phyloP scores from a whole-genome alignment of 805 yeast species.

The Candida dajiaensis region DNA sequence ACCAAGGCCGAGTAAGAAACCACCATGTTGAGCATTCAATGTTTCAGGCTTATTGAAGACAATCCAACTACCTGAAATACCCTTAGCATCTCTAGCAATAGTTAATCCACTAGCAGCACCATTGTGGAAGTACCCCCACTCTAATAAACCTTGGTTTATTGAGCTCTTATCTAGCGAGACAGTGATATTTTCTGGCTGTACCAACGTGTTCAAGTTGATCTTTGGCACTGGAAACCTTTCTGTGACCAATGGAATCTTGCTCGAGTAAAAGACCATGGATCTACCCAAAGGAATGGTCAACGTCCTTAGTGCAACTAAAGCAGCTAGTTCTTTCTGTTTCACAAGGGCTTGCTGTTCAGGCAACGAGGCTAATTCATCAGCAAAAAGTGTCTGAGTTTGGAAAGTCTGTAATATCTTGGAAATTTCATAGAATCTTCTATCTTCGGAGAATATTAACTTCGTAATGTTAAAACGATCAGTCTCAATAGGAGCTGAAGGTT shows the following conservation, averaged over 20 bases:
- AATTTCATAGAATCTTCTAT: slow-evolving; percentile 74
- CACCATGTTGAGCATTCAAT: slow-evolving; percentile 83
- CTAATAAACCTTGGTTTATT: slow-evolving; percentile 41
- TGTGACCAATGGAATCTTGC: slow-evolving; percentile 72
- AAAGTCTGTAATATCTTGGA: slow-evolving; percentile 68
- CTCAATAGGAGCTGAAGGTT: slow-evolving; percentile 54
- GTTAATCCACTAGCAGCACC: slow-evolving; percentile 87
- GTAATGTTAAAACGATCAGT: slow-evolving; percentile 65
- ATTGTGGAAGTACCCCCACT: slow-evolving; percentile 89
- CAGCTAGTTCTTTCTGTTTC: slow-evolving; percentile 53
- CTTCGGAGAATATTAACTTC: slow-evolving; percentile 66
- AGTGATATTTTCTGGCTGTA: slow-evolving; percentile 62
- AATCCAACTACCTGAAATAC: slow-evolving; percentile 87
- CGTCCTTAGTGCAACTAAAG: slow-evolving; percentile 62
- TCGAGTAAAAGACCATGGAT: slow-evolving; percentile 63
- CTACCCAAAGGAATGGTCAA: slow-evolving; percentile 73
- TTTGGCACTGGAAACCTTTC: slow-evolving; percentile 79
- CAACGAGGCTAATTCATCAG: slow-evolving; percentile 21
- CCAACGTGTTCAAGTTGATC: slow-evolving; percentile 59
- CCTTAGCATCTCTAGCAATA: slow-evolving; percentile 60
- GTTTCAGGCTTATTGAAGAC: slow-evolving; percentile 73
- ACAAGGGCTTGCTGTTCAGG: slow-evolving; percentile 52
- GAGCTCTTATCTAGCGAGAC: slow-evolving; percentile 52
- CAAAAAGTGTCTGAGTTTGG: slow-evolving; percentile 48
- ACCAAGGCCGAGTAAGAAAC: slow-evolving; percentile 89